These are phyloP conservation scores for Micromonas commoda DNA, from an alignment of 139 green algal species.

Conservation along the genomic window DNA sequence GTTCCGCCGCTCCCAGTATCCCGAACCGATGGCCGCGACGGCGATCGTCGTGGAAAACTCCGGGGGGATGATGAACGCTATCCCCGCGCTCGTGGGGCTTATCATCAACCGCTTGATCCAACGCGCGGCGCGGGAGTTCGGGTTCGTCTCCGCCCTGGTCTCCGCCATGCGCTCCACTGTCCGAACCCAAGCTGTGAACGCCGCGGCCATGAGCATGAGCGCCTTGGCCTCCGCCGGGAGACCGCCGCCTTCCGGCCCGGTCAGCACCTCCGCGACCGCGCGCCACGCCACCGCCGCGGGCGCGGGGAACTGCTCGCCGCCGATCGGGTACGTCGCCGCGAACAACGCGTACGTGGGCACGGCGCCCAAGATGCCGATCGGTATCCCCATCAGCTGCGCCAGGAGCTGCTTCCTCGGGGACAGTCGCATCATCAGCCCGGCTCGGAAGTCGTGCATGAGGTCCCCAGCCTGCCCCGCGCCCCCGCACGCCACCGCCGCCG, in stretches of 20 bases:
- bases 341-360: slow-evolving; percentile 29
- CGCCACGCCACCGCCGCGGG: slow-evolving; percentile 29
- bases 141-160: background rate
- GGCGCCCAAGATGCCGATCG: slow-evolving; percentile 12
- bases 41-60: slow-evolving; percentile 16
- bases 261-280: slow-evolving; percentile 27
- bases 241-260: background rate
- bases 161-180: background rate
- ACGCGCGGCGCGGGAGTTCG: background rate
- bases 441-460: slow-evolving; percentile 27
- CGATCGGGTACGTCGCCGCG: slow-evolving; percentile 8
- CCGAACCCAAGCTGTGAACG: background rate
- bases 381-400: slow-evolving; percentile 33
- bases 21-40: background rate
- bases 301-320: slow-evolving; percentile 23
- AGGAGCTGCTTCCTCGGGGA: slow-evolving; percentile 25
- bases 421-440: slow-evolving; percentile 1
- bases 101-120: background rate
- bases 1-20: background rate
- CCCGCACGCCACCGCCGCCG: slow-evolving; percentile 17
- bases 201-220: background rate
- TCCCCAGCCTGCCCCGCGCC: slow-evolving; percentile 25
- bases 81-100: background rate
- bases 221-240: background rate
- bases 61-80: slow-evolving; percentile 26